Evolutionary conservation across 768 basidiomycete species (phyloP).

Genomic region (Auricularia cornea): DNA sequence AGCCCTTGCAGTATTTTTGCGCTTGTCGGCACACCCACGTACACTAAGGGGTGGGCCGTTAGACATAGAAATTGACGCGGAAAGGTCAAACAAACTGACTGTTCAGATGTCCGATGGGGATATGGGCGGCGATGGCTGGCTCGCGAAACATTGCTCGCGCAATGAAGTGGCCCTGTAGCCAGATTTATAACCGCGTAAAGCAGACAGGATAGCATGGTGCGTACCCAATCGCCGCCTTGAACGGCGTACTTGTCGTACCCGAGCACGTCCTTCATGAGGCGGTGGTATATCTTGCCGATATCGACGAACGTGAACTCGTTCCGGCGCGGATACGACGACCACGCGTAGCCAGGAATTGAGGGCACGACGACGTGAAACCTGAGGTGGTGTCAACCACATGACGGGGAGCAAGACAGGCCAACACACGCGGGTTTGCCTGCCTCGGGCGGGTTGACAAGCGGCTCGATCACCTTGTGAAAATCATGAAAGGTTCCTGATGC

Average conservation of each 20-base stretch:
- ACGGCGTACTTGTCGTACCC: conserved; percentile 10
- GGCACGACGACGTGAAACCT: conserved; percentile 13
- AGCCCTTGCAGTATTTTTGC: neutral
- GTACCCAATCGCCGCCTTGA: conserved; percentile 15
- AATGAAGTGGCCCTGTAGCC: neutral
- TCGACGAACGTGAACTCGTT: conserved; percentile 8
- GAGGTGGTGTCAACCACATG: too few relatives aligned
- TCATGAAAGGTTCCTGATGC: conserved; percentile 11
- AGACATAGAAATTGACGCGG: too few relatives aligned
- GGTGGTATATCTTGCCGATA: conserved; percentile 7
- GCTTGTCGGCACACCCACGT: neutral
- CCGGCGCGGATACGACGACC: conserved; percentile 7
- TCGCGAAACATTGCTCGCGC: neutral
- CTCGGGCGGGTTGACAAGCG: conserved; percentile 6
- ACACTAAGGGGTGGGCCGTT: neutral
- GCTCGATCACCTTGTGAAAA: conserved; percentile 13
- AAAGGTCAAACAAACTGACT: too few relatives aligned
- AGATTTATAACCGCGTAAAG: too few relatives aligned
- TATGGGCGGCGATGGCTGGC: neutral
- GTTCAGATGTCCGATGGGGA: neutral
- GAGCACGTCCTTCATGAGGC: conserved; percentile 12
- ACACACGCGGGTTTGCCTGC: neutral
- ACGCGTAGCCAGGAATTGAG: conserved; percentile 8
- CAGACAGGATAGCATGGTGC: too few relatives aligned
- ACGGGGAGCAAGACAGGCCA: too few relatives aligned